Percentiles rank a stretch among this genome's conserved stretches.
phyloP scores from a whole-genome alignment of 345 rosid genomes.

The Salix exigua region DNA sequence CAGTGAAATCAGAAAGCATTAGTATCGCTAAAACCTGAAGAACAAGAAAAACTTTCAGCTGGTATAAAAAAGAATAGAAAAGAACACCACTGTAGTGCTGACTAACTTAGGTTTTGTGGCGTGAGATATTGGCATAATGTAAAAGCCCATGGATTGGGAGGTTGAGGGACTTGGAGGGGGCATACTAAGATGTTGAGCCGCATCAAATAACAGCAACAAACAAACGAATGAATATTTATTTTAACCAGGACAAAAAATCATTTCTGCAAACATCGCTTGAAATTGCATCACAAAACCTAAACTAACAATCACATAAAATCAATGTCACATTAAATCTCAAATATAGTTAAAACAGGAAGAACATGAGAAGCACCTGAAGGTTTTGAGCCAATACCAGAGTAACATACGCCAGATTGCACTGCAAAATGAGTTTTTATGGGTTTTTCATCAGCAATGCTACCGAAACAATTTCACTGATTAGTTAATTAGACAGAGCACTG shows the following conservation, averaged over 20 bases:
- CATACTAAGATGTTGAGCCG: neutral
- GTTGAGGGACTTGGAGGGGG: neutral
- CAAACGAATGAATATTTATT: neutral
- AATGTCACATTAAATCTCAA: neutral
- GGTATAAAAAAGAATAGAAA: neutral
- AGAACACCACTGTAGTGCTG: neutral
- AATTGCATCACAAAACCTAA: neutral
- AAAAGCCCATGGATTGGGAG: neutral
- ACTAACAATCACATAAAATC: neutral
- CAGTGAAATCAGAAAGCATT: conserved; percentile 54
- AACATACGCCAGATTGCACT: conserved; percentile 89
- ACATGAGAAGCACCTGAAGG: conserved; percentile 58
- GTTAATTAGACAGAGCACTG: conserved; percentile 18
- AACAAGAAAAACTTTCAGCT: conserved; percentile 15
- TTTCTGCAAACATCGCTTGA: neutral
- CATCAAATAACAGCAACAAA: neutral
- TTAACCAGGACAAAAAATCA: neutral
- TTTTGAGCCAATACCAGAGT: conserved; percentile 70
- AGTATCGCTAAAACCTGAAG: conserved; percentile 57
- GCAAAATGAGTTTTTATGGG: conserved; percentile 25
- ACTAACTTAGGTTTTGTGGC: neutral
- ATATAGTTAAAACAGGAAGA: neutral
- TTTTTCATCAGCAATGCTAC: conserved; percentile 14
- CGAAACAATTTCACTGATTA: conserved; percentile 12
- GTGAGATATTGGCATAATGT: neutral